Evolutionary conservation across 106 monocot genomes (phyloP).

Genomic region (Acorus calamus): DNA sequence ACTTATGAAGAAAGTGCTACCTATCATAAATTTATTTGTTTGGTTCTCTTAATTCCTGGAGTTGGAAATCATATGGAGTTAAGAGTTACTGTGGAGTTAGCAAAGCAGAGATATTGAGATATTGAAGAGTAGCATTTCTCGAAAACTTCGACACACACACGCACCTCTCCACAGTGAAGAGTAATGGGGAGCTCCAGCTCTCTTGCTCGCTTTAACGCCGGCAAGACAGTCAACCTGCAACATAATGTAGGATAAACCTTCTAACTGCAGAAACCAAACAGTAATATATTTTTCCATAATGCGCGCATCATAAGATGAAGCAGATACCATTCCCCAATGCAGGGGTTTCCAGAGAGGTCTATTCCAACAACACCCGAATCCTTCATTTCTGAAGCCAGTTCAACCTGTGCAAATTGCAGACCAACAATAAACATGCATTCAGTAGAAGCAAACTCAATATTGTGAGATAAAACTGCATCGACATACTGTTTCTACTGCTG

Average conservation of each 20-base stretch:
- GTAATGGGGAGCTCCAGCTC: conserved; percentile 68
- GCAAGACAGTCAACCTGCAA: conserved; percentile 68
- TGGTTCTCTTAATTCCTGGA: too few relatives aligned
- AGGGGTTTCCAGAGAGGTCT: conserved; percentile 93
- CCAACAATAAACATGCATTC: background rate
- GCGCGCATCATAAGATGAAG: background rate
- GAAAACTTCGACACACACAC: background rate
- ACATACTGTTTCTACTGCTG: conserved; percentile 90
- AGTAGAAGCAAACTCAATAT: background rate
- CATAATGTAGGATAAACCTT: background rate
- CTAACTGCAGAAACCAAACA: background rate
- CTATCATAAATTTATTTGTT: background rate
- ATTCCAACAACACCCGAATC: conserved; percentile 79
- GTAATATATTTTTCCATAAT: background rate
- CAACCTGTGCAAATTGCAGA: conserved; percentile 29
- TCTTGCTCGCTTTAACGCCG: conserved; percentile 75
- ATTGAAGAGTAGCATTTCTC: too few relatives aligned
- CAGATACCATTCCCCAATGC: conserved; percentile 82
- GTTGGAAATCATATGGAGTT: too few relatives aligned
- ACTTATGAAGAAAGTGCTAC: conserved; percentile 6
- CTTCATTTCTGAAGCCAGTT: conserved; percentile 76
- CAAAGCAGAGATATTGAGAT: too few relatives aligned
- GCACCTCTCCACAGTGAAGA: conserved; percentile 86
- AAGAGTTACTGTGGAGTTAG: too few relatives aligned
- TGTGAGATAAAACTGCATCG: background rate